These are phyloP conservation scores for Yamadazyma tumulicola DNA, from an alignment of 805 yeast genomes.

Conservation along the genomic window DNA sequence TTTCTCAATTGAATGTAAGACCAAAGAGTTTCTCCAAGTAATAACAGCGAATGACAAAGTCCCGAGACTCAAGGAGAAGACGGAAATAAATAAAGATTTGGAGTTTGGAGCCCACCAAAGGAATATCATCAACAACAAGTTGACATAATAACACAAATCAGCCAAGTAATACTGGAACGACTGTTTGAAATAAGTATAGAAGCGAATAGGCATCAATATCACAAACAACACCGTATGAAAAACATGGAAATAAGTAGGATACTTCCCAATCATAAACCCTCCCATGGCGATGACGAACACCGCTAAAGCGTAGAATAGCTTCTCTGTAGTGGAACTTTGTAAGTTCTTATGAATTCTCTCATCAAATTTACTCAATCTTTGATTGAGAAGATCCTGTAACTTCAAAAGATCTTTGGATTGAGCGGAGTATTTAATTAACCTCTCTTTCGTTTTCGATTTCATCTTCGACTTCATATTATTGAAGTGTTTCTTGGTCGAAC, in stretches of 20 bases:
- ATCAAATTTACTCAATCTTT: constrained; percentile 33
- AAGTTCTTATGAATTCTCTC: constrained; percentile 31
- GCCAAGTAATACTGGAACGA: constrained; percentile 86
- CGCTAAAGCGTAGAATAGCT: constrained; percentile 74
- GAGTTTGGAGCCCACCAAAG: constrained; percentile 84
- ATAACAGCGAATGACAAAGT: constrained; percentile 90
- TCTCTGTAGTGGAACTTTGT: constrained; percentile 50
- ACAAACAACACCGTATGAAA: constrained; percentile 62
- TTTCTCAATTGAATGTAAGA: constrained; percentile 86
- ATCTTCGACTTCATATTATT: constrained; percentile 35
- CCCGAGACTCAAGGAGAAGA: constrained; percentile 85
- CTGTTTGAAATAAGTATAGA: constrained; percentile 74
- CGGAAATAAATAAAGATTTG: constrained; percentile 67
- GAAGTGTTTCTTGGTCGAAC: constrained; percentile 32
- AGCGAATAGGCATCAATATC: constrained; percentile 77
- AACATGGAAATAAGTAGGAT: constrained; percentile 74
- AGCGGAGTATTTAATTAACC: constrained; percentile 16
- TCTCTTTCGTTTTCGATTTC: constrained; percentile 24
- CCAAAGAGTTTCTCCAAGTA: constrained; percentile 93
- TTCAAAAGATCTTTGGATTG: constrained; percentile 24
- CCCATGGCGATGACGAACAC: constrained; percentile 62
- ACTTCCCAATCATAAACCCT: constrained; percentile 75
- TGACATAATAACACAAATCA: constrained; percentile 90
- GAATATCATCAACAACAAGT: constrained; percentile 60
- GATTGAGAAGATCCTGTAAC: constrained; percentile 30